Conservation (phyloP, 176 grass and related monocot species). For the Coix lacrymajobi region DNA sequence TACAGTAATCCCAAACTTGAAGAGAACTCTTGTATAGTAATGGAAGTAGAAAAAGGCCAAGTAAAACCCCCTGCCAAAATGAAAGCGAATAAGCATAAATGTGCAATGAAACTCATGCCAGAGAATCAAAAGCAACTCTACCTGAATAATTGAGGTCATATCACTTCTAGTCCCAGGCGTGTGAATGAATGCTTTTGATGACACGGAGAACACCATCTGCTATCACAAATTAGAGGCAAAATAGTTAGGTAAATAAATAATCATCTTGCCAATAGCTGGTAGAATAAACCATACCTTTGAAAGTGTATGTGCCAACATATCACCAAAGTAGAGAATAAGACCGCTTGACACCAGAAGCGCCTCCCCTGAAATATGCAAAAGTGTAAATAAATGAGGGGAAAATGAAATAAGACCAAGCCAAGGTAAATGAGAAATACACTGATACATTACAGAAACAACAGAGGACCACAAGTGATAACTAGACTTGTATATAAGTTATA, state of each 20-base stretch:
- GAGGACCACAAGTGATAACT: background rate
- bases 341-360: conserved; percentile 77
- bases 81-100: conserved; percentile 16
- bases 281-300: conserved; percentile 56
- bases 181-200: conserved; percentile 41
- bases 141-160: conserved; percentile 84
- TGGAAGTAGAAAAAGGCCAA: conserved; percentile 81
- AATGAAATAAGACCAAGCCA: background rate
- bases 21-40: conserved; percentile 58
- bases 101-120: conserved; percentile 5
- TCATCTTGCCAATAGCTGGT: background rate
- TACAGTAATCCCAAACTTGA: conserved; percentile 41
- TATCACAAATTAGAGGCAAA: background rate
- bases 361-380: conserved; percentile 67
- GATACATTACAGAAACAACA: conserved; percentile 12
- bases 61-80: conserved; percentile 59
- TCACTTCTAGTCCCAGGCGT: conserved; percentile 50
- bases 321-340: conserved; percentile 79
- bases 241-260: background rate
- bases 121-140: conserved; percentile 23
- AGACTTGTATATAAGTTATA: background rate
- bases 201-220: conserved; percentile 38
- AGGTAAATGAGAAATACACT: background rate
- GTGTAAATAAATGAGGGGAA: background rate
- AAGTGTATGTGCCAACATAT: conserved; percentile 67